A percentile compares a stretch with the other conserved stretches of the same genome.
phyloP scores from a whole-genome alignment of 2,329 filamentous ascomycete genomes.

The Pseudopithomyces maydicus region DNA sequence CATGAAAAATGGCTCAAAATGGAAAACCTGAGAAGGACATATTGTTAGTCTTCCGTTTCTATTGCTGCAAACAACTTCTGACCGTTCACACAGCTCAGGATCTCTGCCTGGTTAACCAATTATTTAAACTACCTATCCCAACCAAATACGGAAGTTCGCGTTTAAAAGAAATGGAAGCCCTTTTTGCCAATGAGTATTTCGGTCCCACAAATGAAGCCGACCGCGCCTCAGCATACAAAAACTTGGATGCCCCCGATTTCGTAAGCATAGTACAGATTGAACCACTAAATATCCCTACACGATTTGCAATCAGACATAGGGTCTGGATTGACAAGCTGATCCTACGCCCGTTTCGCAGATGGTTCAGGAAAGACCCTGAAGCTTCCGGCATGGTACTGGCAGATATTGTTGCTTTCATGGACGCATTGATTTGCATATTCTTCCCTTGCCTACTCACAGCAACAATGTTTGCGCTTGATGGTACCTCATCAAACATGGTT shows the following conservation, averaged over 20 bases:
- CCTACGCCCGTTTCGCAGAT: not conserved
- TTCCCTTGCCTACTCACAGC: conserved; percentile 3
- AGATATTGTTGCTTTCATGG: not conserved
- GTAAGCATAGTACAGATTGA: not conserved
- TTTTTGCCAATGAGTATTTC: conserved; percentile 1
- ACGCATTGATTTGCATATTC: conserved; percentile 3
- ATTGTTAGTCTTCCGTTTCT: not conserved
- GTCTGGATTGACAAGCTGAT: not conserved
- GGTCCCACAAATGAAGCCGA: conserved; percentile 2
- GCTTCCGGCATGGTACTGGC: not conserved
- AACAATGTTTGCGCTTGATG: conserved; percentile 7
- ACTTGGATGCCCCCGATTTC: not conserved
- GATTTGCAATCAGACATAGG: not conserved
- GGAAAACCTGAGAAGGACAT: not conserved
- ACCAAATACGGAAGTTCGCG: not conserved
- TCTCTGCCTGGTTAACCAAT: not conserved
- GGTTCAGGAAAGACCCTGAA: not conserved
- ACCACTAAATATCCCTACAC: not conserved
- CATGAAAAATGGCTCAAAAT: conserved; percentile 1
- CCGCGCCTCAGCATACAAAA: not conserved
- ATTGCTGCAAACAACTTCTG: not conserved
- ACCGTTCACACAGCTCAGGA: conserved; percentile 1
- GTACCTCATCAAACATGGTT: not conserved
- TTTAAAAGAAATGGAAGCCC: not conserved
- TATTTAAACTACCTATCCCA: not conserved